These are phyloP conservation scores for Aspergillus eucalypticola DNA, from an alignment of 2,329 filamentous ascomycete species.

Conservation along the genomic window DNA sequence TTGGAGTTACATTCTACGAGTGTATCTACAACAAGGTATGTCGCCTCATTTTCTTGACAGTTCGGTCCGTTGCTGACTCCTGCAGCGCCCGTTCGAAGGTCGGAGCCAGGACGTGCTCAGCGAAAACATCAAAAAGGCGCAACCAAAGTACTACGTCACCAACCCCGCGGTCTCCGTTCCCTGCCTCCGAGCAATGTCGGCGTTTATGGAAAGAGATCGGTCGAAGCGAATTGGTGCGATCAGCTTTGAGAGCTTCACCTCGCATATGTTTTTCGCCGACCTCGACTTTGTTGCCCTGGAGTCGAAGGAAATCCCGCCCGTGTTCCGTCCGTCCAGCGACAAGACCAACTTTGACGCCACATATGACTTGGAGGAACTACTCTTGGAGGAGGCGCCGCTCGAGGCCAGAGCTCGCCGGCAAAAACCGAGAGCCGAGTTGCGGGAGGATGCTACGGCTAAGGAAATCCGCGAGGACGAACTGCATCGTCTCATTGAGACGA, in stretches of 20 bases:
- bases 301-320: constrained; percentile 81
- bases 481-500: constrained; percentile 88
- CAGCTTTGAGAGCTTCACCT: constrained; percentile 78
- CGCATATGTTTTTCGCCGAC: constrained; percentile 83
- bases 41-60: neutral
- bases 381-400: constrained; percentile 90
- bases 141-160: constrained; percentile 87
- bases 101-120: constrained; percentile 79
- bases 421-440: constrained; percentile 86
- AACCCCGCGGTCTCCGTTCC: constrained; percentile 84
- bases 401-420: constrained; percentile 90
- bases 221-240: constrained; percentile 79
- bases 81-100: constrained; percentile 86
- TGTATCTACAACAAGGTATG: constrained; percentile 97
- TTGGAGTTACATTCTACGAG: constrained; percentile 98
- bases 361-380: constrained; percentile 90
- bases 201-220: constrained; percentile 77
- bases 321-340: constrained; percentile 90
- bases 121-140: constrained; percentile 75
- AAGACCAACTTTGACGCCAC: constrained; percentile 99
- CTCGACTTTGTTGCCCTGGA: constrained; percentile 85
- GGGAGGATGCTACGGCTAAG: constrained; percentile 91
- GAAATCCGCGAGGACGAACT: constrained; percentile 94
- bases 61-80: constrained; percentile 30
- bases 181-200: constrained; percentile 85